phyloP scores from a whole-genome alignment of 345 rosid species.

The Chamaenerion angustifolium region DNA sequence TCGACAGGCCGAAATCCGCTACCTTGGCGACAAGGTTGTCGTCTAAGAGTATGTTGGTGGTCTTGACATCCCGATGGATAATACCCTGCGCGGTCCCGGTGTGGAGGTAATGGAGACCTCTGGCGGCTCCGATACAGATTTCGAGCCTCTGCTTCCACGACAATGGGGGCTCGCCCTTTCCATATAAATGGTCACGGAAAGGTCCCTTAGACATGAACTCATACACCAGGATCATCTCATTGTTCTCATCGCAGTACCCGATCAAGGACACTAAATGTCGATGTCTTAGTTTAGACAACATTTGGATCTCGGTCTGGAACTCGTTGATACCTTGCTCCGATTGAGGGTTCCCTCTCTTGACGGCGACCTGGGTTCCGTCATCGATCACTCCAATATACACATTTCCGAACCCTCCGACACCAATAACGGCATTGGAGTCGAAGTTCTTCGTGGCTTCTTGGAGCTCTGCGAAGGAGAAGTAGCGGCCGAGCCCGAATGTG shows the following conservation, averaged over 20 bases:
- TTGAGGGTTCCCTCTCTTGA: slow-evolving; percentile 39
- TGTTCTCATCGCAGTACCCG: slow-evolving; percentile 32
- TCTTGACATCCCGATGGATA: slow-evolving; percentile 40
- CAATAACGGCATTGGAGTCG: slow-evolving; percentile 12
- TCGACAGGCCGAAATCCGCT: slow-evolving; percentile 34
- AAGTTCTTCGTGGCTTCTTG: slow-evolving; percentile 13
- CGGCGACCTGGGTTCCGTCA: slow-evolving; percentile 27
- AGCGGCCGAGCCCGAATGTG: slow-evolving; percentile 11
- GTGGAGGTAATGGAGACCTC: slow-evolving; percentile 36
- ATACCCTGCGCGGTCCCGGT: slow-evolving; percentile 36
- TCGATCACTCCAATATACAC: slow-evolving; percentile 28
- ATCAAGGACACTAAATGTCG: slow-evolving; percentile 34
- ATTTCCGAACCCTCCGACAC: slow-evolving; percentile 38
- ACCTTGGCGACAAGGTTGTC: slow-evolving; percentile 34
- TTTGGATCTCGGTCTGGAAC: slow-evolving; percentile 36
- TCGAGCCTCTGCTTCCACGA: slow-evolving; percentile 34
- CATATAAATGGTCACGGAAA: slow-evolving; percentile 28
- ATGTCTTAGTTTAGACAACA: slow-evolving; percentile 41
- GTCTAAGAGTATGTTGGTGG: slow-evolving; percentile 32
- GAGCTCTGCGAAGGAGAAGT: slow-evolving; percentile 10
- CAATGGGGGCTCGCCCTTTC: slow-evolving; percentile 23
- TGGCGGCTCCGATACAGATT: slow-evolving; percentile 32
- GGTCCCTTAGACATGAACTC: slow-evolving; percentile 41
- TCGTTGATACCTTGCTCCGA: slow-evolving; percentile 36
- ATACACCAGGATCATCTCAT: slow-evolving; percentile 34